Evolutionary conservation across 805 yeast genomes (phyloP).

Genomic region (Candida bentonensis): DNA sequence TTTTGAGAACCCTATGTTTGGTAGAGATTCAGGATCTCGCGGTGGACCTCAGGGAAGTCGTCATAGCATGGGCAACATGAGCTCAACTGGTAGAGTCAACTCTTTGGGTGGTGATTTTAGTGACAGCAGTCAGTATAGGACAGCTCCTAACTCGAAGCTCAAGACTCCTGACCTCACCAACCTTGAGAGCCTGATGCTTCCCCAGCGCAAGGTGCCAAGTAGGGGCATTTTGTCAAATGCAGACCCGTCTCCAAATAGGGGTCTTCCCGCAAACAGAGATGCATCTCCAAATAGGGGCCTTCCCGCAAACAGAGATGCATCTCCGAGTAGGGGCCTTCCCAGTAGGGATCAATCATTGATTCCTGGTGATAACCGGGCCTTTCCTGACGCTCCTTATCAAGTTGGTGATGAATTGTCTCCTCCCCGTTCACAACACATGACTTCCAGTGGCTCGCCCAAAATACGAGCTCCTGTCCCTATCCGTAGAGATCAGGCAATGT

Average conservation of each 20-base stretch:
- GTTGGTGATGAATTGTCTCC: background rate
- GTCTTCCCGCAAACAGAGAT: too few species aligned
- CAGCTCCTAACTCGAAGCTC: background rate
- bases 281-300: too few species aligned
- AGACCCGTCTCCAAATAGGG: too few species aligned
- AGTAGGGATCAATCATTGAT: too few species aligned
- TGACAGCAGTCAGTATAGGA: background rate
- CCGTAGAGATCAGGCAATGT: background rate
- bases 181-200: background rate
- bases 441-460: background rate
- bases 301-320: too few species aligned
- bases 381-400: background rate
- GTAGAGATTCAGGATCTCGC: constrained; percentile 4
- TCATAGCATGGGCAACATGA: background rate
- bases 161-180: background rate
- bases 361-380: background rate
- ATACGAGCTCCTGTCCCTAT: background rate
- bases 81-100: background rate
- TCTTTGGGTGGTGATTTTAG: background rate
- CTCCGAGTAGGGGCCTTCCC: too few species aligned
- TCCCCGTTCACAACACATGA: background rate
- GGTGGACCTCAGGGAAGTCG: background rate
- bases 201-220: background rate
- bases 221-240: background rate
- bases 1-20: constrained; percentile 9